These are phyloP conservation scores for Pichia sp. DNA, from an alignment of 1,139 yeast genomes.

Conservation along the genomic window DNA sequence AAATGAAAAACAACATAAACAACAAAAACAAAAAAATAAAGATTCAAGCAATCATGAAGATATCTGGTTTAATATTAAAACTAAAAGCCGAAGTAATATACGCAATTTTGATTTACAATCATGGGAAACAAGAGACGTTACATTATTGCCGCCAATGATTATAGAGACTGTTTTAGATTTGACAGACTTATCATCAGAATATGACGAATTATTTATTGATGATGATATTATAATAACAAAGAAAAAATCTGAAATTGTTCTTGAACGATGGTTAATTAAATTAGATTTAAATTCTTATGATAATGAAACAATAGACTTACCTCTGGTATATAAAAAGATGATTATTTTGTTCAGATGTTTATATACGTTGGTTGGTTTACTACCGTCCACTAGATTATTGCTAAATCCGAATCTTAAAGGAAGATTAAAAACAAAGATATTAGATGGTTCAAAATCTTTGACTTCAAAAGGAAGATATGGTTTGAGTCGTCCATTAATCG, in stretches of 20 bases:
- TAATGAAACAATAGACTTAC: slow-evolving; percentile 41
- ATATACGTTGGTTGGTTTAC: slow-evolving; percentile 56
- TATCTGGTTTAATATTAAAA: slow-evolving; percentile 67
- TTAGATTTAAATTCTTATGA: slow-evolving; percentile 42
- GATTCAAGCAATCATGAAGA: slow-evolving; percentile 27
- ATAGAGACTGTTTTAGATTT: slow-evolving; percentile 80
- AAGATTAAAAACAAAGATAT: slow-evolving; percentile 51
- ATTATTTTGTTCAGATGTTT: slow-evolving; percentile 69
- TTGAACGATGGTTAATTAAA: slow-evolving; percentile 90
- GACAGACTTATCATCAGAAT: slow-evolving; percentile 44
- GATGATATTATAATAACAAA: slow-evolving; percentile 47
- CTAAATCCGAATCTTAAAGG: slow-evolving; percentile 30
- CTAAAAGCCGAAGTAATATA: slow-evolving; percentile 40
- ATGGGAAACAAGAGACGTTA: slow-evolving; percentile 47
- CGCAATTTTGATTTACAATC: slow-evolving; percentile 48
- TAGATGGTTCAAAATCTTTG: slow-evolving; percentile 75
- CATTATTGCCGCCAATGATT: slow-evolving; percentile 65
- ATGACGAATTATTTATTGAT: slow-evolving; percentile 50
- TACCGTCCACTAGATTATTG: slow-evolving; percentile 64
- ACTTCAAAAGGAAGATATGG: slow-evolving; percentile 82
- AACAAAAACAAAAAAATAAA: not conserved
- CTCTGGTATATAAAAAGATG: slow-evolving; percentile 68
- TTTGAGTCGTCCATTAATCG: slow-evolving; percentile 57
- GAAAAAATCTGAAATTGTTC: slow-evolving; percentile 70
- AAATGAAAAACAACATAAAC: not conserved